Evolutionary conservation across 768 basidiomycete species (phyloP), one percentile per base, ranked within the genome.

Genomic region (Epithele typhae): DNA sequence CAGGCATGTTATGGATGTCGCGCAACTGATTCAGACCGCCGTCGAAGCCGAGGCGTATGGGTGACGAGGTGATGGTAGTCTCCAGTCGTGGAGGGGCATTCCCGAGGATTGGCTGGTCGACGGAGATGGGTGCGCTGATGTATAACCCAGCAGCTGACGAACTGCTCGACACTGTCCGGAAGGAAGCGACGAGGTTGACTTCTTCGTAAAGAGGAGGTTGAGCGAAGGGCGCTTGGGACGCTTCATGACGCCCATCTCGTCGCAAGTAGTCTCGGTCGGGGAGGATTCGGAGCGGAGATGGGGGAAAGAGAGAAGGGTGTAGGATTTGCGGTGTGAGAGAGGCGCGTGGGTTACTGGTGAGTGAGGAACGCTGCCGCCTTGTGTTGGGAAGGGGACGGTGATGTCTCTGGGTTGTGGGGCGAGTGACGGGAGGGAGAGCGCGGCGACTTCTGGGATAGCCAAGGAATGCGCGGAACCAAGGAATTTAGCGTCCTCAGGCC

Each of bases 151-250:
- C n/a, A n/a, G n/a, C n/a, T n/a, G n/a, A n/a, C n/a, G n/a, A n/a
- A n/a, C n/a, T n/a, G n/a, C n/a, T n/a, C n/a, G n/a, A n/a, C n/a
- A n/a, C n/a, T n/a, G n/a, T 30, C 48, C 45, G 14, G 46, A 21
- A 11, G 49, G 58, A 25, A 52, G 46, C n/a, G 17, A 49, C 77
- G 56, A 3, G 78, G 70, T 19, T 5, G 83, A 80, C 39, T 74
- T 76, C 67, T 83, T 85, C 25, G 81, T 72, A 61, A 88, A 84
- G 17, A 87, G 68, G 15, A 86, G 66, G 40, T 79, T 79, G 46
- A 87, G 64, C 3, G 86, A 87, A 0, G 87, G 83, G 41, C 81
- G 84, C 64, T 84, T 87, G 48, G 73, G 60, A 47, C 68, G 70
- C 44, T 61, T 62, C 21, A 65, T 17, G 0, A 15, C 25, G 12